Evolutionary conservation across 2,329 filamentous ascomycete genomes (phyloP), one percentile per base, ranked within the genome.

Genomic region (Ustulina deusta): DNA sequence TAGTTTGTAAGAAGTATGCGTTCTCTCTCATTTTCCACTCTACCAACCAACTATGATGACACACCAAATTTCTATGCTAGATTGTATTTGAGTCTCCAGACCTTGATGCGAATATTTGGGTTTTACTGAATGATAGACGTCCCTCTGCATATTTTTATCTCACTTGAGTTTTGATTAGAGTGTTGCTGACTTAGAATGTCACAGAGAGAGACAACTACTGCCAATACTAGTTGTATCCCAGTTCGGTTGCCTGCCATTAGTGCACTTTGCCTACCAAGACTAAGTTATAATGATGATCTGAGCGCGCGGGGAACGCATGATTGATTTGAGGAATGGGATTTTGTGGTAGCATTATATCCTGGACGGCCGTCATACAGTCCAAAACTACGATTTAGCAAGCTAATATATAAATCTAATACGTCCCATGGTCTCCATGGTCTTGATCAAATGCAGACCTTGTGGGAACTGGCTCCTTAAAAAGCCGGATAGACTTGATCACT

Each of bases 61-160:
- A 34, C 60, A 66, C 74, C 75, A 71, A 77, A 77, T 73, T 75
- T 68, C 77, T 75, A 82, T 81, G 81, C 81, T 83, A 83, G 81
- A 82, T 83, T 82, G 81, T 83, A 83, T 81, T 80, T 83, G 81
- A 83, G 75, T 76, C 74, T 17, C 40, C 73, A 15, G 75, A 76
- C 75, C 17, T 76, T 76, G 75, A 77, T 77, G 72, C 70, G 55
- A 75, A 77, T 58, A 65, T 73, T 77, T 77, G 75, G 74, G 65
- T 76, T 76, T 72, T 63, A 67, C 69, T 71, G 61, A 70, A 69
- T 46, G 17, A 54, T 49, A 56, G 17, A 60, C 32, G 52, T 20
- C 36, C 48, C 34, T 49, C 6, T 25, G 3, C 40, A 29, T n/a
- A 11, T 69, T 34, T 44, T 17, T 42, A 32, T 29, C 1, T 38